Conservation (phyloP, 192 early-diverging fungal species). For the Backusella luteola region DNA sequence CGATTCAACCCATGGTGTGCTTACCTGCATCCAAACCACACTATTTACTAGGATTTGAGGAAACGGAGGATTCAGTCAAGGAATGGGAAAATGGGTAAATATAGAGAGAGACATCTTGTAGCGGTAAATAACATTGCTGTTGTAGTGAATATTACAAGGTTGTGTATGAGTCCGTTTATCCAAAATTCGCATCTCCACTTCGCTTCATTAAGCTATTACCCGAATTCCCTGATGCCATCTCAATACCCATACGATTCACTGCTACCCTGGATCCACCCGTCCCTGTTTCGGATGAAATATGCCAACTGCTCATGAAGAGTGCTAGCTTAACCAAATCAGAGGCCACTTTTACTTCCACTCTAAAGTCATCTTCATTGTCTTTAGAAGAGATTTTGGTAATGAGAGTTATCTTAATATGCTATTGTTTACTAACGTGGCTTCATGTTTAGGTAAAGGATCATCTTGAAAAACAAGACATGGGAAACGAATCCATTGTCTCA, state of each 20-base stretch:
- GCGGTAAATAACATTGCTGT: neutral
- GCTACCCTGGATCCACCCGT: conserved; percentile 26
- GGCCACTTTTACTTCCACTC: neutral
- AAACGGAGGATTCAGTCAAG: conserved; percentile 21
- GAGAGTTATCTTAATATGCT: neutral
- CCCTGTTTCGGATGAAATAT: conserved; percentile 23
- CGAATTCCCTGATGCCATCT: neutral
- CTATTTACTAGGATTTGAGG: conserved; percentile 30
- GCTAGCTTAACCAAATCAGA: neutral
- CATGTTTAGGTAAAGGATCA: neutral
- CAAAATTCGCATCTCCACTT: conserved; percentile 13
- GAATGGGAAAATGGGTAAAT: conserved; percentile 22
- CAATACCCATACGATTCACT: conserved; percentile 30
- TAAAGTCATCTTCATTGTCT: neutral
- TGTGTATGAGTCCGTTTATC: conserved; percentile 16
- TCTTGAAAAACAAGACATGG: neutral
- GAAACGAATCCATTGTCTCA: neutral
- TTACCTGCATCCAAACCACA: conserved; percentile 16
- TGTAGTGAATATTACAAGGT: conserved; percentile 25
- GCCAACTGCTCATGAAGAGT: conserved; percentile 19
- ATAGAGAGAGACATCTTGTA: too few species aligned
- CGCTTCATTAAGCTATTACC: conserved; percentile 25
- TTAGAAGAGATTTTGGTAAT: conserved; percentile 28
- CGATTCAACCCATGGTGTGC: neutral
- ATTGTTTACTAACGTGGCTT: neutral